A percentile compares a stretch with the other conserved stretches of the same genome.
Conservation (phyloP, 495 filamentous ascomycete genomes). For the Aspergillus panamensis region DNA sequence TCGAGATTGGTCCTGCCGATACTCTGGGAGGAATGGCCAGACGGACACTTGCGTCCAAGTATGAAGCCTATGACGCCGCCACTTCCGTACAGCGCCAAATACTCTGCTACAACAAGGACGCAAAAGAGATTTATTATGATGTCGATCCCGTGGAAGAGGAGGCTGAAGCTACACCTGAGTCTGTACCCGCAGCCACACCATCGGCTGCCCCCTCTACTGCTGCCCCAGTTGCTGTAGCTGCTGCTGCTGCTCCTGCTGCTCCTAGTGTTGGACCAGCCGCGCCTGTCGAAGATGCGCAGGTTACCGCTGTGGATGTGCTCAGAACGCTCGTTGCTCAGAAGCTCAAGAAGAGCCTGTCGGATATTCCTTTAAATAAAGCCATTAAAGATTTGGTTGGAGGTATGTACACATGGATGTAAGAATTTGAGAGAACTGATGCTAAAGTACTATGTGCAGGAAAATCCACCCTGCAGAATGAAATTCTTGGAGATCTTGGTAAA, state of each 20-base stretch:
- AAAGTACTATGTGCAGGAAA: conserved; percentile 58
- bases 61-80: conserved; percentile 97
- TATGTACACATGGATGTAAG: conserved; percentile 43
- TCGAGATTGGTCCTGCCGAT: conserved; percentile 95
- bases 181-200: conserved; percentile 33
- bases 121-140: conserved; percentile 99
- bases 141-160: conserved; percentile 95
- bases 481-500: conserved; percentile 91
- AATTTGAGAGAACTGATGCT: neutral
- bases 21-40: conserved; percentile 99
- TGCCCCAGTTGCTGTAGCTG: conserved; percentile 49
- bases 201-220: conserved; percentile 37
- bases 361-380: conserved; percentile 92
- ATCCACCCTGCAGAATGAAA: conserved; percentile 97
- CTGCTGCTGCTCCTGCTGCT: conserved; percentile 56
- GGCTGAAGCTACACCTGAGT: conserved; percentile 54
- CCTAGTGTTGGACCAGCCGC: conserved; percentile 84
- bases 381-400: conserved; percentile 99
- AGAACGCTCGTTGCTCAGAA: conserved; percentile 95
- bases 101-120: conserved; percentile 98
- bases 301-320: conserved; percentile 85
- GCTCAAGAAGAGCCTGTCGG: conserved; percentile 85
- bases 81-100: conserved; percentile 95
- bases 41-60: conserved; percentile 92
- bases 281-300: conserved; percentile 78